Evolutionary conservation across 768 basidiomycete genomes (phyloP).

Genomic region (Tulasnella sp.): DNA sequence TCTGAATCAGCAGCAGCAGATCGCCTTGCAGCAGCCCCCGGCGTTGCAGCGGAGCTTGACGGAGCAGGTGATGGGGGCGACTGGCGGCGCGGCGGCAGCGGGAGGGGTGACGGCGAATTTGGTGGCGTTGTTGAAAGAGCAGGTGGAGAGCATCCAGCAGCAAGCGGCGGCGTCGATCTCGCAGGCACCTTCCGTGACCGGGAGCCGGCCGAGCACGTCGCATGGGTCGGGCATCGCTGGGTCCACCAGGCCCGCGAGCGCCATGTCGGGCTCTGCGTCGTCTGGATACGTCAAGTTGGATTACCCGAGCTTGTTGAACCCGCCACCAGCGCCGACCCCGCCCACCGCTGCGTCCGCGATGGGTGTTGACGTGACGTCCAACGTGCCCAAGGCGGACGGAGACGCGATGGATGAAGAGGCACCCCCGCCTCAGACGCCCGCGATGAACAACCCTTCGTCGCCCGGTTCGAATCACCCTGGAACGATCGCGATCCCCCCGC

Average conservation of each 20-base stretch:
- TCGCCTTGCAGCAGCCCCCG: not conserved
- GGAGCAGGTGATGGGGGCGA: not conserved
- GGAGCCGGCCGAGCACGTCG: not conserved
- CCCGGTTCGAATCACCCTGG: slow-evolving; percentile 21
- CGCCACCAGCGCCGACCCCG: not conserved
- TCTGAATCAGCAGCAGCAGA: not conserved
- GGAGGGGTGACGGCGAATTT: not conserved
- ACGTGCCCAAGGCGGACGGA: not conserved
- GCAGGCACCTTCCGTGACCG: not conserved
- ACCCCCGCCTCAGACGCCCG: not conserved
- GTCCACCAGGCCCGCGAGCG: slow-evolving; percentile 2
- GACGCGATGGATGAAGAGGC: not conserved
- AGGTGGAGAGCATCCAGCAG: not conserved
- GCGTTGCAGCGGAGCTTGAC: not conserved
- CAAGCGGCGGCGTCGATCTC: not conserved
- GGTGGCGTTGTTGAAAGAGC: not conserved
- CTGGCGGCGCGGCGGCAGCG: not conserved
- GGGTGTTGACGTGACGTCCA: not conserved
- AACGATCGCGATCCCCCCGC: slow-evolving; percentile 26
- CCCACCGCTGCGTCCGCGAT: not conserved
- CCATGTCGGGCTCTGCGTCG: not conserved
- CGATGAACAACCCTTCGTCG: slow-evolving; percentile 2
- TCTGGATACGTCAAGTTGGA: not conserved
- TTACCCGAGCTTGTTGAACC: slow-evolving; percentile 5
- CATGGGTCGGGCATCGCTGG: not conserved